Percentiles rank a stretch among this genome's conserved stretches.
Conservation (phyloP, 202 grass and related monocot genomes). For the Carex arenaria region DNA sequence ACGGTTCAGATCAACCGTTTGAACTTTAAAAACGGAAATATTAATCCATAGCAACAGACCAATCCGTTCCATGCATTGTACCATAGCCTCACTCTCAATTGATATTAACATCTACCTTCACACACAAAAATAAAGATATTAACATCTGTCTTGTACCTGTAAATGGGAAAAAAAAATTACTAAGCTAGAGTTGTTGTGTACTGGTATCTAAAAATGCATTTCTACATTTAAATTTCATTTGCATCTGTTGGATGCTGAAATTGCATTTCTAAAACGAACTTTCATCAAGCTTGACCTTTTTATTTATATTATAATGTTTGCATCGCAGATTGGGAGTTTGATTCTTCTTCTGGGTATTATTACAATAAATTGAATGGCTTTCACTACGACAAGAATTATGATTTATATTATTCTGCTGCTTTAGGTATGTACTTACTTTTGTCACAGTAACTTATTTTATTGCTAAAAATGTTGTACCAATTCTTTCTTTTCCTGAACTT, state of each 20-base stretch:
- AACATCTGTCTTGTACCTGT: background rate
- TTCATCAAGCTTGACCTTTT: background rate
- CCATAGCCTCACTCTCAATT: background rate
- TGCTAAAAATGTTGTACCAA: background rate
- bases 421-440: slow-evolving; percentile 41
- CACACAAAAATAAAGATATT: background rate
- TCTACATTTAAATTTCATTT: background rate
- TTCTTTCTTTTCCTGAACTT: background rate
- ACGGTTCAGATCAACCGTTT: too few relatives aligned
- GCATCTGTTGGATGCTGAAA: background rate
- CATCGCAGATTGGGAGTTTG: slow-evolving; percentile 58
- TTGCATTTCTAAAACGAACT: background rate
- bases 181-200: background rate
- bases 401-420: slow-evolving; percentile 72
- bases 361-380: slow-evolving; percentile 61
- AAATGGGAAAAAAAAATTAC: background rate
- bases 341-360: slow-evolving; percentile 64
- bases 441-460: background rate
- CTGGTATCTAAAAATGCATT: background rate
- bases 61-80: too few relatives aligned
- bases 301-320: background rate
- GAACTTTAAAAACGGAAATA: too few relatives aligned
- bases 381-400: slow-evolving; percentile 68
- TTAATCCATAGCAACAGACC: too few relatives aligned
- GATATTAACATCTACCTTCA: too few relatives aligned